phyloP scores from a whole-genome alignment of 805 yeast species.

The Sugiyamaella floridensis region DNA sequence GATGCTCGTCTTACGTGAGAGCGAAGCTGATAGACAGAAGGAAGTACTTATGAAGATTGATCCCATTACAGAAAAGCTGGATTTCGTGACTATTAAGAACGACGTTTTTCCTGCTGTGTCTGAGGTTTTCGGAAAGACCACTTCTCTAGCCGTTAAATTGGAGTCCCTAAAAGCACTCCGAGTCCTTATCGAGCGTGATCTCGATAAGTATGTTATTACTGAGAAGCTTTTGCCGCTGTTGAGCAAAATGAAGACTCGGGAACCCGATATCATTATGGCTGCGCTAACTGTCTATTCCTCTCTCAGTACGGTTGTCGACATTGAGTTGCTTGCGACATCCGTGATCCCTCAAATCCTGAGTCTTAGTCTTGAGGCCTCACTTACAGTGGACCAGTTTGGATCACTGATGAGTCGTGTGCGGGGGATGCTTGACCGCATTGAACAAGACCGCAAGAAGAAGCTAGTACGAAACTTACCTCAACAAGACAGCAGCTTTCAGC shows the following conservation, averaged over 20 bases:
- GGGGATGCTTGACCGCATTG: slow-evolving; percentile 39
- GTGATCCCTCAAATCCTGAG: slow-evolving; percentile 49
- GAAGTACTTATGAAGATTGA: slow-evolving; percentile 41
- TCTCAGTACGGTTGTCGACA: slow-evolving; percentile 35
- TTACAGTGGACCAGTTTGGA: slow-evolving; percentile 39
- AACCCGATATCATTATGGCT: slow-evolving; percentile 52
- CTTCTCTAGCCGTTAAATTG: slow-evolving; percentile 70
- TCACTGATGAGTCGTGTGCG: slow-evolving; percentile 36
- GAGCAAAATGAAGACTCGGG: slow-evolving; percentile 68
- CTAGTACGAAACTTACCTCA: slow-evolving; percentile 18
- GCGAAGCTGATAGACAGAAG: slow-evolving; percentile 44
- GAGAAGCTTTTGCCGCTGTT: slow-evolving; percentile 81
- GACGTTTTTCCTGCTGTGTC: slow-evolving; percentile 68
- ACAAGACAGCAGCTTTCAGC: neutral
- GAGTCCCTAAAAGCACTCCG: slow-evolving; percentile 57
- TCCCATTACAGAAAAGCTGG: slow-evolving; percentile 42
- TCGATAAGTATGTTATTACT: slow-evolving; percentile 63
- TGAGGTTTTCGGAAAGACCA: slow-evolving; percentile 73
- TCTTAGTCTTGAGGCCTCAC: slow-evolving; percentile 40
- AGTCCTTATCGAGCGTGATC: slow-evolving; percentile 39
- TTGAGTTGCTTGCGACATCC: slow-evolving; percentile 46
- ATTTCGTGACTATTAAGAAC: slow-evolving; percentile 65
- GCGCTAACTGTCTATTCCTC: slow-evolving; percentile 39
- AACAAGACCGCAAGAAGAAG: slow-evolving; percentile 35
- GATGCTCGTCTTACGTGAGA: slow-evolving; percentile 29